phyloP scores from a whole-genome alignment of 225 moss, liverwort and hornwort species.

The Bryoerythrophyllum caledonicum region DNA sequence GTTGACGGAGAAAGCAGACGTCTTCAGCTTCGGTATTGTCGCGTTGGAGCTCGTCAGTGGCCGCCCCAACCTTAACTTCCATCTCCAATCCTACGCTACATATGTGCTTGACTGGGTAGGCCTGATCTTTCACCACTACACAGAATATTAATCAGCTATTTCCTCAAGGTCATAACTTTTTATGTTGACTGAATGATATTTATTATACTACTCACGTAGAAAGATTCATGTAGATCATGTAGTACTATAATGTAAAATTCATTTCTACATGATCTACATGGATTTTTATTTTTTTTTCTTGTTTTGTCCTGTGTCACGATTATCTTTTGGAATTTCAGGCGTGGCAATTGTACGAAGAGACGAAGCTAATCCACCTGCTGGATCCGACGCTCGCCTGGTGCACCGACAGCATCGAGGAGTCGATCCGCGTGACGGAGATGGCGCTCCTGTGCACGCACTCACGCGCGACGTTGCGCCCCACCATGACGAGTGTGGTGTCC shows the following conservation, averaged over 20 bases:
- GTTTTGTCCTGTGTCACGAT: constrained; percentile 15
- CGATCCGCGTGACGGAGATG: constrained; percentile 24
- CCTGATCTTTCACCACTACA: not conserved
- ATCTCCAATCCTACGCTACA: constrained; percentile 45
- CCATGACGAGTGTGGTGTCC: constrained; percentile 46
- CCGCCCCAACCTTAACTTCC: constrained; percentile 57
- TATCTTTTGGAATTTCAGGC: constrained; percentile 31
- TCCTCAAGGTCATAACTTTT: too few species aligned
- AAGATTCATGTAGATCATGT: too few species aligned
- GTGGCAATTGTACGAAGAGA: constrained; percentile 37
- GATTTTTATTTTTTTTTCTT: too few species aligned
- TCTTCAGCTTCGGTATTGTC: constrained; percentile 70
- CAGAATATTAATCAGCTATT: too few species aligned
- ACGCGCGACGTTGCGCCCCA: constrained; percentile 29
- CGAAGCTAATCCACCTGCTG: constrained; percentile 35
- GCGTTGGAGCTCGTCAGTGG: constrained; percentile 71
- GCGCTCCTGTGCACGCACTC: constrained; percentile 45
- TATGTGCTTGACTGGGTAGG: constrained; percentile 72
- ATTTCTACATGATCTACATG: too few species aligned
- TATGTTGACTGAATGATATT: too few species aligned
- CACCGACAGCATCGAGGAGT: constrained; percentile 15
- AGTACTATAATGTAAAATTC: too few species aligned
- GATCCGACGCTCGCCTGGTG: constrained; percentile 25
- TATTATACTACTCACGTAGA: too few species aligned
- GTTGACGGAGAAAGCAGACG: constrained; percentile 77